Evolutionary conservation across 371 early-diverging fungal genomes (phyloP).

Genomic region (Mortierella sp.): DNA sequence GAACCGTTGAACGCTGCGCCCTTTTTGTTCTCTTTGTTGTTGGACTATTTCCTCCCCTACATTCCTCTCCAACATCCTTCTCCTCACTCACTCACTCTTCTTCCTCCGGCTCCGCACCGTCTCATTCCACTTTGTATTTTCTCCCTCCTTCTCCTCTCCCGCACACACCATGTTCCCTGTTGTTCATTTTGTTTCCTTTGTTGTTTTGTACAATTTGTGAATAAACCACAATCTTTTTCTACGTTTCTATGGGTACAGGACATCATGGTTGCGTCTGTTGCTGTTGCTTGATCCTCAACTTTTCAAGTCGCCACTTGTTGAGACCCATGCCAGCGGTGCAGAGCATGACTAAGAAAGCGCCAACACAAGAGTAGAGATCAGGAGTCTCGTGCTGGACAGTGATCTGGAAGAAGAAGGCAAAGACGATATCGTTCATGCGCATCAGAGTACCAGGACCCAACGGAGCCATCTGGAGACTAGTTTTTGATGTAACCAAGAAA

Average conservation of each 20-base stretch:
- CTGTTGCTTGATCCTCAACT: conserved; percentile 13
- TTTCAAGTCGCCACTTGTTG: conserved; percentile 64
- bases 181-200: not conserved
- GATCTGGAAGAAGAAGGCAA: conserved; percentile 81
- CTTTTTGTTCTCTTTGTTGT: not conserved
- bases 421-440: conserved; percentile 85
- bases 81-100: not conserved
- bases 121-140: not conserved
- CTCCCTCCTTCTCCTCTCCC: not conserved
- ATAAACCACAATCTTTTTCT: too few species aligned
- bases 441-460: conserved; percentile 83
- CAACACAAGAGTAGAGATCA: conserved; percentile 61
- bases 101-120: too few species aligned
- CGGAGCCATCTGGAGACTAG: conserved; percentile 80
- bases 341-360: conserved; percentile 73
- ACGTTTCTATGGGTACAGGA: too few species aligned
- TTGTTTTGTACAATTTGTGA: too few species aligned
- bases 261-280: not conserved
- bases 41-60: too few species aligned
- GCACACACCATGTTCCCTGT: not conserved
- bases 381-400: conserved; percentile 76
- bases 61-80: too few species aligned
- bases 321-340: conserved; percentile 75
- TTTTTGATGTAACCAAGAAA: conserved; percentile 56
- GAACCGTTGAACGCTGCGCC: conserved; percentile 26